Base-by-base conservation (phyloP, 495 filamentous ascomycete genomes). In the Halenospora varia region DNA sequence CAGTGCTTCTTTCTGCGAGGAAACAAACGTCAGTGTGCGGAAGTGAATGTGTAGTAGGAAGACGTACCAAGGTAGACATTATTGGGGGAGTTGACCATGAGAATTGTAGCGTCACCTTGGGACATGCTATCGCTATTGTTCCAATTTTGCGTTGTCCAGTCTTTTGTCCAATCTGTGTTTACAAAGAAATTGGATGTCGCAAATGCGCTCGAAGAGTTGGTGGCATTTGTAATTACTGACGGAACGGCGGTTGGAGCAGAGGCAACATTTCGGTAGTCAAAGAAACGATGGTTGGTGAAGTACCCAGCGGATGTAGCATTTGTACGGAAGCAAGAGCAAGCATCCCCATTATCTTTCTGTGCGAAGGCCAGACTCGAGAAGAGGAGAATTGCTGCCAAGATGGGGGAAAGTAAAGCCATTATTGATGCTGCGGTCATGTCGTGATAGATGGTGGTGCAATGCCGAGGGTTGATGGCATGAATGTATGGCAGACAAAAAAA, bases 261-360 rank as follows among this genome's bases (percentile, higher is more conserved):
- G 1, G 51, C 40, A 26, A 77, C 70, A 29, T 75, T 73, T 40
- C 86, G 82, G 66, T 85, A 90, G 71, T 90, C 87, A 72, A 78
- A 86, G 68, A 89, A 82, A 35, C 76, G 76, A 72, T 88, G 83
- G 62, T 81, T 73, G 19, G 74, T 75, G 67, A 87, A 89, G 71
- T 82, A 87, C 9, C 75, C 72, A 15, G 68, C 44, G 35, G 71
- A 70, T 29, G 69, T 71, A 19, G 70, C 76, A 53, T 80, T 79
- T 51, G 73, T 77, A 26, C 74, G 54, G 57, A 71, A 82, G 58
- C 79, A 82, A 59, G 69, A 65, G 62, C 79, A 82, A 42, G 72
- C 55, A 13, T 56, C 39, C 24, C 47, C 62, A 49, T 65, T 65
- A 41, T 65, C 62, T 25, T 40, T 62, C 48, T 65, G 59, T 24